Evolutionary conservation across 2,329 filamentous ascomycete genomes (phyloP), one percentile per base, ranked within the genome.

Genomic region (Tolypocladium ovalisporum): DNA sequence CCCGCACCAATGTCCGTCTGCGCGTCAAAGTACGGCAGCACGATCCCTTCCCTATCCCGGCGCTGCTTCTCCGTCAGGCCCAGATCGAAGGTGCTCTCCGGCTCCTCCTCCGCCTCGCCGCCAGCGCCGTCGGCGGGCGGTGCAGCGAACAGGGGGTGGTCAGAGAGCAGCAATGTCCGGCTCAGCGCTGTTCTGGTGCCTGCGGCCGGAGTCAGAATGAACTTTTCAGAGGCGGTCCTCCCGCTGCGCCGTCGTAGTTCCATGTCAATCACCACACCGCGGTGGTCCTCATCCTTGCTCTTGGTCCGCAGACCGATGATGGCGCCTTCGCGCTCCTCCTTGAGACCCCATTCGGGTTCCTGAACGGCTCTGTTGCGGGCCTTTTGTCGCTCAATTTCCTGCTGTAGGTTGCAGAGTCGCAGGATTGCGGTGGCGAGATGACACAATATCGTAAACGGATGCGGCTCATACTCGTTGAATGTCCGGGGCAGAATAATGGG

Each of bases 21-120:
- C 29, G 94, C 94, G 76, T 99, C 94, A 72, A 95, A 97, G 70
- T 99, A 97, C 19, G 94, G 94, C 71, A 97, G 70, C 44, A 97
- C 89, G 10, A 99, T 89, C 0, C 88, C 89, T 66, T 97, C 93
- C 32, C 94, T 78, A 54, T 96, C 93, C 62, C 81, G 79, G 64
- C 88, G 82, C 75, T 99, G 94, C 75, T 94, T 91, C 59, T 96
- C 93, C 22, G 93, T 97, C 59, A 99, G 75, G 0, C 87, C 86
- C 4, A 99, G 73, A 62, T 88, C 87, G 68, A 99, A 99, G 0
- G 93, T 96, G 12, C 88, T 87, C 64, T 84, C 82, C 5, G 83
- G 81, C 58, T 83, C 77, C 37, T 80, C 80, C 32, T 80, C 80
- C 1, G 70, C 79, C 1, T 67, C 74, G 0, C 62, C 70, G 10